Conservation (phyloP, 2,329 filamentous ascomycete genomes). For the Colletotrichum ledebouriae region DNA sequence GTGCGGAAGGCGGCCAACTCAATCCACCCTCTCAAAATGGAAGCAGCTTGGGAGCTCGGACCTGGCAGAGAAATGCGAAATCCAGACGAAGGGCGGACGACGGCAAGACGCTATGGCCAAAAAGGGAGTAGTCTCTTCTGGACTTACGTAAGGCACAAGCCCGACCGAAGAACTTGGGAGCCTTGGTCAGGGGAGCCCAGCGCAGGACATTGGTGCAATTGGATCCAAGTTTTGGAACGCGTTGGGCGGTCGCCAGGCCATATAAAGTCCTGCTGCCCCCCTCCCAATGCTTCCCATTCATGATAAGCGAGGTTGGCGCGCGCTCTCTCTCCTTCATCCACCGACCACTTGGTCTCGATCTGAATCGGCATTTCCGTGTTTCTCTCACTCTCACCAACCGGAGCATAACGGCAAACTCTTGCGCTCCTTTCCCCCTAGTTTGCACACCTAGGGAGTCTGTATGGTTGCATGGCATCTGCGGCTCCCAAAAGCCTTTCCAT, state of each 20-base stretch:
- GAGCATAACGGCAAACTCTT: background rate
- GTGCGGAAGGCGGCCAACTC: conserved; percentile 5
- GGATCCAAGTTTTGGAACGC: conserved; percentile 3
- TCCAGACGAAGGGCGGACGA: background rate
- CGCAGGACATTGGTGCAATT: background rate
- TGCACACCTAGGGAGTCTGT: background rate
- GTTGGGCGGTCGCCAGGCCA: background rate
- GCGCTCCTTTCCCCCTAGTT: background rate
- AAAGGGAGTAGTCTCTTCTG: background rate
- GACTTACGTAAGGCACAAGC: conserved; percentile 20
- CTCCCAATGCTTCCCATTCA: background rate
- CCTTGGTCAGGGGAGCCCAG: conserved; percentile 24
- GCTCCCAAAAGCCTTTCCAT: background rate
- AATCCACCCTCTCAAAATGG: conserved; percentile 25
- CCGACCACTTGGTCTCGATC: background rate
- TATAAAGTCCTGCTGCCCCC: conserved; percentile 22
- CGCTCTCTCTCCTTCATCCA: background rate
- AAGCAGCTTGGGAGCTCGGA: conserved; percentile 15
- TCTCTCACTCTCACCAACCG: background rate
- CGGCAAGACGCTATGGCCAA: background rate
- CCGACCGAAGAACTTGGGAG: background rate
- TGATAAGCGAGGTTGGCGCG: background rate
- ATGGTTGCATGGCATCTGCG: background rate
- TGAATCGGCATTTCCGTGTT: background rate
- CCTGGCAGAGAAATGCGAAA: conserved; percentile 16